Evolutionary conservation across 805 yeast genomes (phyloP).

Genomic region (Kluyveromyces wickerhamii): DNA sequence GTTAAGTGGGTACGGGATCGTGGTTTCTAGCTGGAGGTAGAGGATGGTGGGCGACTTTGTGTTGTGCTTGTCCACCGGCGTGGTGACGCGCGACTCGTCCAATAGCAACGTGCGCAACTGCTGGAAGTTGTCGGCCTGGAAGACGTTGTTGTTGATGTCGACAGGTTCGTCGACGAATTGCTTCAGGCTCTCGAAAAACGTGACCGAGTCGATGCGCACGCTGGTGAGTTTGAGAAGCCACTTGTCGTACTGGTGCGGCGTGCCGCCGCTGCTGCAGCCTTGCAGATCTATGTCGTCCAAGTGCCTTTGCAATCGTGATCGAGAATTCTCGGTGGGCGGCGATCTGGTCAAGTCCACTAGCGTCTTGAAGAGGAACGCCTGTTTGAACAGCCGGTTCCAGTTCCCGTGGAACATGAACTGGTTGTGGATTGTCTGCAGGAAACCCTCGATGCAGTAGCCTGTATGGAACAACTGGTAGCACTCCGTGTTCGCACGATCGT

Average conservation of each 20-base stretch:
- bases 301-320: constrained; percentile 34
- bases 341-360: constrained; percentile 37
- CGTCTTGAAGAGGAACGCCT: constrained; percentile 17
- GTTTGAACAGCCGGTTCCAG: constrained; percentile 5
- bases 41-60: constrained; percentile 28
- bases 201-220: neutral
- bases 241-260: neutral
- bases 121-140: constrained; percentile 4
- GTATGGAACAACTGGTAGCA: constrained; percentile 49
- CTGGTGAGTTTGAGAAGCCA: constrained; percentile 1
- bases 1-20: constrained; percentile 84
- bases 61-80: neutral
- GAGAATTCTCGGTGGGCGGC: constrained; percentile 46
- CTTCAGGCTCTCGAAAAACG: constrained; percentile 12
- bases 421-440: neutral
- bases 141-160: neutral
- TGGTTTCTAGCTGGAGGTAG: constrained; percentile 45
- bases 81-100: neutral
- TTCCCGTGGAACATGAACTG: neutral
- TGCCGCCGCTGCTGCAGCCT: neutral
- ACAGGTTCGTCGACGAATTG: constrained; percentile 3
- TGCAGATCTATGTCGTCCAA: constrained; percentile 10
- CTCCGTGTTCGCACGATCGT: constrained; percentile 55
- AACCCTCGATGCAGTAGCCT: constrained; percentile 37
- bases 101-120: constrained; percentile 2